Evolutionary conservation across 352 stramenopile genomes (phyloP).

Genomic region (Globisporangium cystogenes): DNA sequence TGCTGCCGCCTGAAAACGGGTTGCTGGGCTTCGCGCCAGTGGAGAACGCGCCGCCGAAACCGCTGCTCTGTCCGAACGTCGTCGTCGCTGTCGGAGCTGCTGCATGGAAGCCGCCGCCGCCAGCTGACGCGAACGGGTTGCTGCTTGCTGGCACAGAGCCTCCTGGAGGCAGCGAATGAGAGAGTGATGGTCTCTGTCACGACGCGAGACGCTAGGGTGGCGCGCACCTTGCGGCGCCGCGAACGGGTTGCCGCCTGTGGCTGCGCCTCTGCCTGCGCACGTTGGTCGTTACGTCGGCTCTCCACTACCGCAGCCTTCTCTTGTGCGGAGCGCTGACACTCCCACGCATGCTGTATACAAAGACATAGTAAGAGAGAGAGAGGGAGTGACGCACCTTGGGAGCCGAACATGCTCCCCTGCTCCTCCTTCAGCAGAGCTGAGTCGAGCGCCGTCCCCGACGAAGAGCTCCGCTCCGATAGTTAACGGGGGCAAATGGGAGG

Average conservation of each 20-base stretch:
- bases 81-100: conserved; percentile 6
- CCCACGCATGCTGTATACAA: neutral
- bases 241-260: conserved; percentile 1
- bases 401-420: conserved; percentile 13
- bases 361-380: too few species aligned
- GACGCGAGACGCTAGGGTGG: conserved; percentile 7
- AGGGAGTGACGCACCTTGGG: conserved; percentile 20
- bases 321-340: too few species aligned
- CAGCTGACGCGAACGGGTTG: conserved; percentile 1
- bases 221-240: conserved; percentile 4
- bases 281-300: neutral
- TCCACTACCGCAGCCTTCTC: neutral
- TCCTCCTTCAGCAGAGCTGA: neutral
- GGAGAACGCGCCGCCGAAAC: conserved; percentile 8
- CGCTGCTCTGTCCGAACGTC: conserved; percentile 27
- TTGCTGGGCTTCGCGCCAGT: conserved; percentile 4
- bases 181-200: neutral
- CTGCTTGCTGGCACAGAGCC: neutral
- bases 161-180: neutral
- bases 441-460: too few species aligned
- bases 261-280: neutral
- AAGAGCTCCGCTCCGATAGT: too few species aligned
- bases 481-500: neutral
- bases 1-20: conserved; percentile 5
- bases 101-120: conserved; percentile 9